Evolutionary conservation across 2,329 filamentous ascomycete genomes (phyloP), one percentile per base, ranked within the genome.

Genomic region (Ceratocystis destructans): DNA sequence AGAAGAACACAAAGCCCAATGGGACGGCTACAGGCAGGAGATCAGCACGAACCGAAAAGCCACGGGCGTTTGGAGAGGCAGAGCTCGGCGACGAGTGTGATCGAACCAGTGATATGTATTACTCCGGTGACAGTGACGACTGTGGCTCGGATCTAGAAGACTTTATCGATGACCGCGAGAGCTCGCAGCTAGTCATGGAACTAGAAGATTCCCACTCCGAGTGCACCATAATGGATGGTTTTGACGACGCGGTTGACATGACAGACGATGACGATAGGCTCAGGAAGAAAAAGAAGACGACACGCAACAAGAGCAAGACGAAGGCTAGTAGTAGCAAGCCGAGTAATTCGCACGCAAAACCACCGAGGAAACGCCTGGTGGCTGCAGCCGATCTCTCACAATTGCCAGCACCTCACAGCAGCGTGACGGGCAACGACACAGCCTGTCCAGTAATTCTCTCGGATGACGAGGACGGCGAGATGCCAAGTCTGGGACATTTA

Each of bases 141-240:
- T 62, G 66, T 44, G 69, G 67, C 12, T 66, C 68, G 3, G 69
- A 69, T 62, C 44, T 69, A 10, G 62, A 41, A 10, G 68, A 64
- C 10, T 67, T 67, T 31, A 61, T 67, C 44, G 66, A 67, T 28
- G 63, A 67, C 46, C 62, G 66, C 20, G 46, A 53, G n/a, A 64
- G 63, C 33, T 63, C 61, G 2, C 53, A 67, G n/a, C 12, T 67
- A 15, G 62, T 33, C 44, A 62, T 46, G 5, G 62, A 28, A 5
- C 55, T 64, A 10, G 64, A 55, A 10, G 64, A 64, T 6, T 65
- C 67, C 1, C 65, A 70, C 7, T 64, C 67, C 1, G 66, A 70
- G 6, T 46, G 44, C 17, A 63, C 44, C 3, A 31, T 48, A 31
- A 31, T n/a, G 17, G 62, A 64, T 33, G 67, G 59, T 17, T n/a